Percentiles rank a stretch among this genome's conserved stretches.
phyloP scores from a whole-genome alignment of 192 early-diverging fungal species.

The Coemansia sp. region DNA sequence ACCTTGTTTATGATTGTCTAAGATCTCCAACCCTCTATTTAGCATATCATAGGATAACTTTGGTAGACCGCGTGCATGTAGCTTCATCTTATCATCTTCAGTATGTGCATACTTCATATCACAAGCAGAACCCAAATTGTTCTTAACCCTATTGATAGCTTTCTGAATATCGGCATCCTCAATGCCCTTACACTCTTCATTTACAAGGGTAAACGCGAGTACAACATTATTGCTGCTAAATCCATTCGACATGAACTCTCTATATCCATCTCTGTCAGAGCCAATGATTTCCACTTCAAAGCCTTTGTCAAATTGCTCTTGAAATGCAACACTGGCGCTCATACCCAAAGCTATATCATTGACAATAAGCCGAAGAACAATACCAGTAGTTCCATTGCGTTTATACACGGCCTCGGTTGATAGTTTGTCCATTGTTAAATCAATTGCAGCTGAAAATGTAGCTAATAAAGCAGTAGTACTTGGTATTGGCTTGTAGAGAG shows the following conservation, averaged over 20 bases:
- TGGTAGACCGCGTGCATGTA: no score
- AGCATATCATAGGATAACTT: no score
- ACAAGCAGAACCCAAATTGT: neutral
- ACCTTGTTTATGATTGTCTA: no score
- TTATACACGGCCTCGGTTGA: neutral
- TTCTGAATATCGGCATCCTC: neutral
- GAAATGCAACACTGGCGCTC: neutral
- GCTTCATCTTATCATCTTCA: no score
- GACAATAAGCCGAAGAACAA: neutral
- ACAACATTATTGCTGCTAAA: neutral
- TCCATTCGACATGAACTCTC: neutral
- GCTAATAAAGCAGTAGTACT: neutral
- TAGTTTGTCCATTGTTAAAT: neutral
- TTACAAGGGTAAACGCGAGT: neutral
- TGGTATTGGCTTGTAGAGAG: no score
- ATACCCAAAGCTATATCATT: neutral
- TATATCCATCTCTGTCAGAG: neutral
- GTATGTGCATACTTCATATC: neutral
- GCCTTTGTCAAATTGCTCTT: neutral
- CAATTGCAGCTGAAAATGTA: neutral
- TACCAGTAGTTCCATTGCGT: neutral
- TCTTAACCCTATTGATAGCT: neutral
- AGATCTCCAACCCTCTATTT: no score
- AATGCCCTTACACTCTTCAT: neutral
- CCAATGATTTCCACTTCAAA: neutral